phyloP scores from a whole-genome alignment of 768 basidiomycete species.

The Porphyrellus cyaneotinctus region DNA sequence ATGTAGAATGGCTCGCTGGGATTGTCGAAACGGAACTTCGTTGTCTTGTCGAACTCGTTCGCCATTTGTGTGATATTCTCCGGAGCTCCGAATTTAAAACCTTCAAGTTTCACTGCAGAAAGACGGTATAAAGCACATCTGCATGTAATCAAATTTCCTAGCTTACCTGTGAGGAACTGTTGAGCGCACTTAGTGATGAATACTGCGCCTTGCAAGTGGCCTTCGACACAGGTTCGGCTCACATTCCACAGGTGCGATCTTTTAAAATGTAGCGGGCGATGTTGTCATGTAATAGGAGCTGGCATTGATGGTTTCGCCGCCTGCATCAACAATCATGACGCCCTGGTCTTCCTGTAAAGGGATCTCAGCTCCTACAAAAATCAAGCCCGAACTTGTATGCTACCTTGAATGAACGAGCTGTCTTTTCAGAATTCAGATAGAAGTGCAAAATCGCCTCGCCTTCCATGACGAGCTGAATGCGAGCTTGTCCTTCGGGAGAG shows the following conservation, averaged over 20 bases:
- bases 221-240: conserved; percentile 28
- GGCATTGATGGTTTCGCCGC: conserved; percentile 59
- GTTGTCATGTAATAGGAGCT: conserved; percentile 45
- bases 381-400: background rate
- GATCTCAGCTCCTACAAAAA: background rate
- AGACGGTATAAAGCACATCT: background rate
- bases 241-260: conserved; percentile 47
- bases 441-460: conserved; percentile 53
- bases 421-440: conserved; percentile 38
- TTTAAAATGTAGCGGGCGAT: conserved; percentile 36
- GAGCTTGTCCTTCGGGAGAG: conserved; percentile 32
- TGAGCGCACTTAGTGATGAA: conserved; percentile 46
- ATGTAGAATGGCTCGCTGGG: conserved; percentile 41
- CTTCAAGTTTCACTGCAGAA: conserved; percentile 35
- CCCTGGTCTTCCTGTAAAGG: conserved; percentile 39
- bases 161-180: conserved; percentile 36
- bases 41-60: conserved; percentile 42
- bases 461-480: conserved; percentile 46
- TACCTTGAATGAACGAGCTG: conserved; percentile 27
- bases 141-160: background rate
- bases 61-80: conserved; percentile 43
- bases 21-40: conserved; percentile 43
- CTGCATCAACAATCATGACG: conserved; percentile 56
- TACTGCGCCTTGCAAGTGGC: conserved; percentile 47
- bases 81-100: conserved; percentile 35